phyloP scores from a whole-genome alignment of 352 stramenopile genomes.

The Albugo candida region DNA sequence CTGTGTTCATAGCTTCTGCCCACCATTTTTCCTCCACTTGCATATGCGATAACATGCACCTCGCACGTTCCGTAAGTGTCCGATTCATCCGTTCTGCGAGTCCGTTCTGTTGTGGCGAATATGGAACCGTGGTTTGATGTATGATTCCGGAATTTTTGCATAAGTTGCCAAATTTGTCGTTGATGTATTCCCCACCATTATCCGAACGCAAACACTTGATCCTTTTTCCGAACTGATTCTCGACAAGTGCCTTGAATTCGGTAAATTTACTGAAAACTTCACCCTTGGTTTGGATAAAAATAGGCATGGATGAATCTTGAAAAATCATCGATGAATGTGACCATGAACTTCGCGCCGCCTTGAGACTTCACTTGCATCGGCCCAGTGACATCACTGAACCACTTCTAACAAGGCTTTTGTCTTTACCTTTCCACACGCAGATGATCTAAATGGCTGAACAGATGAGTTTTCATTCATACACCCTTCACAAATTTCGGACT shows the following conservation, averaged over 20 bases:
- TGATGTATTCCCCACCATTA: conserved; percentile 15
- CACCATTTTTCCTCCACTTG: not conserved
- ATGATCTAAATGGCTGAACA: not conserved
- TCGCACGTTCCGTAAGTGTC: conserved; percentile 6
- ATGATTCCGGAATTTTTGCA: too few species aligned
- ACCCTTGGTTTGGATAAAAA: conserved; percentile 10
- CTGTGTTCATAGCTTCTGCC: too few species aligned
- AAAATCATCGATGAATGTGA: conserved; percentile 11
- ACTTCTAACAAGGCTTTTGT: not conserved
- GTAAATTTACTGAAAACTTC: conserved; percentile 6
- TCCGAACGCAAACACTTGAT: conserved; percentile 14
- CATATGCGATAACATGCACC: conserved; percentile 7
- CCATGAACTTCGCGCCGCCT: conserved; percentile 1
- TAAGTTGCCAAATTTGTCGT: too few species aligned
- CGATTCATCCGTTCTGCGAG: conserved; percentile 11
- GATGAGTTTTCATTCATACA: not conserved
- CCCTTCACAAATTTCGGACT: not conserved
- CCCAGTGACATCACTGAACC: not conserved
- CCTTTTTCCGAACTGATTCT: conserved; percentile 9
- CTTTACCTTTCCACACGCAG: not conserved
- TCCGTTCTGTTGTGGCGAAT: conserved; percentile 10
- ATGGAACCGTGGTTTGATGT: conserved; percentile 9
- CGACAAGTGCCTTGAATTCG: conserved; percentile 5
- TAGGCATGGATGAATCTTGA: conserved; percentile 8
- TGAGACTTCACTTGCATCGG: not conserved